Evolutionary conservation across 345 rosid species (phyloP).

Genomic region (Syzygium aqueum): DNA sequence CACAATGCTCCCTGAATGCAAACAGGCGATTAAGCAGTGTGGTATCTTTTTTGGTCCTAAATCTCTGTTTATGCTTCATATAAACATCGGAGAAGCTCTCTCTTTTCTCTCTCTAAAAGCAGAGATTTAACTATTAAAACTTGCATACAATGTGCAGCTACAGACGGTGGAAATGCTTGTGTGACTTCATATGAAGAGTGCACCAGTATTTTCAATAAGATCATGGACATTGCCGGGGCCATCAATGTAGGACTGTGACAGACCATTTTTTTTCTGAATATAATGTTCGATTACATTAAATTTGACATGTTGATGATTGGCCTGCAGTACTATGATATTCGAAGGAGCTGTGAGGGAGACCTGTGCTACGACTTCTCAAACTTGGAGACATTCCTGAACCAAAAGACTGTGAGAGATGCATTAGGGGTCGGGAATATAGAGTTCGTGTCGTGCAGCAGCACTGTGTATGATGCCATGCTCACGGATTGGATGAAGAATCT

Average conservation of each 20-base stretch:
- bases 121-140: background rate
- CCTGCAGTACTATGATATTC: constrained; percentile 68
- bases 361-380: constrained; percentile 71
- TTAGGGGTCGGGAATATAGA: constrained; percentile 60
- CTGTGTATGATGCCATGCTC: constrained; percentile 44
- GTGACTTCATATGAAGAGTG: constrained; percentile 18
- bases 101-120: background rate
- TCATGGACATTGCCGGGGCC: constrained; percentile 7
- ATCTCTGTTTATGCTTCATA: background rate
- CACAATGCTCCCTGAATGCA: constrained; percentile 31
- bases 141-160: constrained; percentile 15
- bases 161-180: constrained; percentile 20
- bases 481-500: constrained; percentile 78
- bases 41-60: constrained; percentile 23
- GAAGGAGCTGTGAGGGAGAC: constrained; percentile 56
- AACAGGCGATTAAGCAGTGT: constrained; percentile 28
- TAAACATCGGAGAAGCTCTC: background rate
- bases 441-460: constrained; percentile 63
- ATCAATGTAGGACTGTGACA: constrained; percentile 28
- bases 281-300: background rate
- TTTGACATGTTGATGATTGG: background rate
- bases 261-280: background rate
- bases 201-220: constrained; percentile 18
- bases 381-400: constrained; percentile 55
- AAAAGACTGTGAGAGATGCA: constrained; percentile 40